Percentiles rank a stretch among this genome's conserved stretches.
Conservation (phyloP, 78 protist species). For the Dictyostelium capitatum region DNA sequence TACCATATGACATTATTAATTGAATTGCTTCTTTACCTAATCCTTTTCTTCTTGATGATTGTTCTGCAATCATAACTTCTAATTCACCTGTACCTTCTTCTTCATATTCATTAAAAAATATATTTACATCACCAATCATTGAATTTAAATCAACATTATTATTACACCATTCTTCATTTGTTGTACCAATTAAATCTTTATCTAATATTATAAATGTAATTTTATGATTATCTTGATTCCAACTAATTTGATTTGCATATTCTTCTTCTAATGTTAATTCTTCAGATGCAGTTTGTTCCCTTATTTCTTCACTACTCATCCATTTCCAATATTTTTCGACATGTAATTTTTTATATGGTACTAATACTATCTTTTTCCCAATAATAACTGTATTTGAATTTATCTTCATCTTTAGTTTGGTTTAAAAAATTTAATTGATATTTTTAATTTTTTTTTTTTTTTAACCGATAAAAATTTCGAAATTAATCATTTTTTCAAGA, state of each 20-base stretch:
- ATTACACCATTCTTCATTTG: neutral
- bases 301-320: constrained; percentile 89
- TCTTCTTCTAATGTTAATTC: constrained; percentile 92
- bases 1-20: constrained; percentile 85
- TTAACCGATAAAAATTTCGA: neutral
- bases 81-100: constrained; percentile 78
- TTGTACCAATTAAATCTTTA: constrained; percentile 20
- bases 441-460: neutral
- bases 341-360: constrained; percentile 90
- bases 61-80: constrained; percentile 92
- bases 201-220: constrained; percentile 71
- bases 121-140: constrained; percentile 95
- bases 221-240: constrained; percentile 85
- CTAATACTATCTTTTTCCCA: constrained; percentile 83
- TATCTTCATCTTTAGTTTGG: constrained; percentile 31
- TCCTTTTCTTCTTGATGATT: constrained; percentile 82
- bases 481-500: neutral
- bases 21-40: constrained; percentile 71
- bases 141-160: neutral
- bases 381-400: constrained; percentile 58
- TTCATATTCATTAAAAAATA: constrained; percentile 82
- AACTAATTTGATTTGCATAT: constrained; percentile 90
- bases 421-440: no score
- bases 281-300: constrained; percentile 89
- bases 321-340: constrained; percentile 92